Evolutionary conservation across 2,329 filamentous ascomycete species (phyloP).

Genomic region (Penicillium aurantiogriseum): DNA sequence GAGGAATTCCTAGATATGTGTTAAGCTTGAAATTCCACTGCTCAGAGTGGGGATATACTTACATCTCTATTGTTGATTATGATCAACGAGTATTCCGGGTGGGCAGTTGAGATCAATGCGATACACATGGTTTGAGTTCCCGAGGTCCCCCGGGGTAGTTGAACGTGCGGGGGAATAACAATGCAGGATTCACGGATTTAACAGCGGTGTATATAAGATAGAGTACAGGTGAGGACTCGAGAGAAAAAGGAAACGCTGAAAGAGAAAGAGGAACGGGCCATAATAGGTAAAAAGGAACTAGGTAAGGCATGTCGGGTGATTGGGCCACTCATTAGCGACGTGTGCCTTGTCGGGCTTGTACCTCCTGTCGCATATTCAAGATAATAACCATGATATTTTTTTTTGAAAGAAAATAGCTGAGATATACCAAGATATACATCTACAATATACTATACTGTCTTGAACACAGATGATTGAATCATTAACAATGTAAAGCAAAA

Average conservation of each 20-base stretch:
- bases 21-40: conserved; percentile 5
- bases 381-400: neutral
- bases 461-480: neutral
- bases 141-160: conserved; percentile 23
- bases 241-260: neutral
- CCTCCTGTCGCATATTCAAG: neutral
- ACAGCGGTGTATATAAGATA: neutral
- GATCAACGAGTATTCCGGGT: conserved; percentile 72
- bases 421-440: neutral
- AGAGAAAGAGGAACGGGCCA: neutral
- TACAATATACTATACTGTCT: neutral
- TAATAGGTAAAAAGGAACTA: neutral
- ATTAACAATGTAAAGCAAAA: neutral
- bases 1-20: conserved; percentile 57
- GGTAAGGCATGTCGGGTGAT: conserved; percentile 2
- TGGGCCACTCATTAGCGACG: neutral
- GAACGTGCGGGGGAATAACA: conserved; percentile 1
- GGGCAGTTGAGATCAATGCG: conserved; percentile 70
- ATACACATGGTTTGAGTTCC: conserved; percentile 66
- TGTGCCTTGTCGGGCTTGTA: neutral
- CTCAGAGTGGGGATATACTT: conserved; percentile 13
- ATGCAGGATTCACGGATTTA: neutral
- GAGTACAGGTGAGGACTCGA: neutral
- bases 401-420: neutral
- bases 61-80: conserved; percentile 76